Base-by-base conservation (phyloP, 192 early-diverging fungal species). In the Podila clonocystis region DNA sequence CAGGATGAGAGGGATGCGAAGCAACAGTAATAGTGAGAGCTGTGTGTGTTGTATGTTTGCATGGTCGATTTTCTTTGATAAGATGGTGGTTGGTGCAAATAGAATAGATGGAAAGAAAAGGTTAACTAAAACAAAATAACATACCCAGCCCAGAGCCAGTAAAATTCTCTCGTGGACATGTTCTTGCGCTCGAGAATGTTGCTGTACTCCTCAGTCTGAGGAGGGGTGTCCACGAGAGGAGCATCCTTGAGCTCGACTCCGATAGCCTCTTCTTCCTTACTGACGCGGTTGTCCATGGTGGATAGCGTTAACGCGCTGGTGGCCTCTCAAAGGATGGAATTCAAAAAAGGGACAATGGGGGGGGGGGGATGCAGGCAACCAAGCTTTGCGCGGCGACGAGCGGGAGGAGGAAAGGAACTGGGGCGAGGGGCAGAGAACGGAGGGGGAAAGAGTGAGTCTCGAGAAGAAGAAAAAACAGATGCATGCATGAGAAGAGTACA, bases 181-280 rank as follows among this genome's bases (percentile, higher is more conserved):
- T 67, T 24, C 50, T 50, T 55, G 50, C 65, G 65, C 48, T 67
- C 65, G 20, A 67, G 50, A 36, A 67, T 67, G 50, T 67, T 67
- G 50, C 65, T 55, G n/a, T 67, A 34, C 50, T 67, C 63, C 31
- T 67, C 65, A 11, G 63, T 3, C 17, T 30, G 22, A 26, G 36
- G 36, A 20, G 9, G 1, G 28, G 34, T 17, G 6, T 20, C 50
- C 24, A 52, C 30, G 29, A 11, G 20, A 8, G 20, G 29, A 36
- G 49, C 48, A 67, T 61, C 29, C 59, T 61, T 61, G 30, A 61
- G 0, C 19, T 61, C 59, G 30, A 30, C 59, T 1, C 28, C 19
- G 29, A 33, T 33, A 15, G 59, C 30, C 26, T 61, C 30, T 9
- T 60, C 22, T 30, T 61, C 30, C 28, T 61, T 61, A 12, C 59